Evolutionary conservation across 257 asterid genomes (phyloP).

Genomic region (Solanum dulcamara): DNA sequence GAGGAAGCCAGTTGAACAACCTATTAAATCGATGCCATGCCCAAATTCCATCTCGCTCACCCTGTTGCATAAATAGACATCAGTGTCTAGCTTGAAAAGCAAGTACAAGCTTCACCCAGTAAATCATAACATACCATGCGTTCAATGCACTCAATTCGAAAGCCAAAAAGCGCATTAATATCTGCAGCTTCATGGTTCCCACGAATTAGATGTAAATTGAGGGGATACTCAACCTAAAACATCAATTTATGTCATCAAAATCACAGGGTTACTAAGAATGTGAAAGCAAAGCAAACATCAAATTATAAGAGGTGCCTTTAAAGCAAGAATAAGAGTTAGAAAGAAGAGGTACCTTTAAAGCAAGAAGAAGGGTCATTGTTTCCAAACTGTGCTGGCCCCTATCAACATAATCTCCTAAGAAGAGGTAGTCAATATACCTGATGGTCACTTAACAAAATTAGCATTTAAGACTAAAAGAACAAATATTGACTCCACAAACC

Average conservation of each 20-base stretch:
- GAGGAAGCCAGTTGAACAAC: slow-evolving; percentile 98
- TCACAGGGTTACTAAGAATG: not conserved
- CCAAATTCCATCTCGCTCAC: slow-evolving; percentile 99
- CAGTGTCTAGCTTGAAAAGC: slow-evolving; percentile 1
- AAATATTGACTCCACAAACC: not conserved
- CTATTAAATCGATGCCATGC: slow-evolving; percentile 94
- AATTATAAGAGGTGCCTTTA: slow-evolving; percentile 42
- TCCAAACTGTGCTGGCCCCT: slow-evolving; percentile 99
- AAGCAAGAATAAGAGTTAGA: slow-evolving; percentile 73
- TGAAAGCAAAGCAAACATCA: not conserved
- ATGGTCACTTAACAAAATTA: slow-evolving; percentile 18
- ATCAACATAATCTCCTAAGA: slow-evolving; percentile 98
- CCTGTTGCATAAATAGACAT: slow-evolving; percentile 41
- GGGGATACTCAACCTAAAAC: slow-evolving; percentile 78
- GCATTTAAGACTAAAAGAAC: slow-evolving; percentile 6
- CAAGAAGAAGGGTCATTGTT: slow-evolving; percentile 86
- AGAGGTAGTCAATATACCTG: slow-evolving; percentile 96
- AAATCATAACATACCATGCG: slow-evolving; percentile 57
- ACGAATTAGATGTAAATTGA: slow-evolving; percentile 85
- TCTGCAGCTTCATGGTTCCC: slow-evolving; percentile 99
- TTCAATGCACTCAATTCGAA: slow-evolving; percentile 97
- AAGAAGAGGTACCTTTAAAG: slow-evolving; percentile 59
- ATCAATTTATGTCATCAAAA: not conserved
- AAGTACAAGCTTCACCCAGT: not conserved
- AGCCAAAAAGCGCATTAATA: slow-evolving; percentile 97